Base-by-base conservation (phyloP, 768 basidiomycete genomes). In the Leucocoprinus leucothites region DNA sequence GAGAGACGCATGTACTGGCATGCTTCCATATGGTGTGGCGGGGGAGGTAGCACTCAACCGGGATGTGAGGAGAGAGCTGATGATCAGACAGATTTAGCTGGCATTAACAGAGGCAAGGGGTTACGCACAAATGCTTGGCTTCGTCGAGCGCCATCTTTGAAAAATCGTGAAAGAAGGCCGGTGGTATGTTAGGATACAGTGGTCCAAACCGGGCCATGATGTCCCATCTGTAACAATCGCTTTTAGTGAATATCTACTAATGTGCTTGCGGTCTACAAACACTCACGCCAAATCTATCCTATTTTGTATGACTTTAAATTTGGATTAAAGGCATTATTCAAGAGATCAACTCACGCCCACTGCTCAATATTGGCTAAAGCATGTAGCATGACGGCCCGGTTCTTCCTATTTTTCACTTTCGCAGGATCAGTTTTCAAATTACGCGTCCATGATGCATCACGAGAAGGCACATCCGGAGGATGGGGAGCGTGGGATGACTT, bases 351-450 rank as follows among this genome's bases (percentile, higher is more conserved):
- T 80, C 60, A 88, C 81, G 91, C 91, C 87, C 89, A 94, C 66
- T 91, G 90, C 61, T 92, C 90, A 50, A 94, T 90, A 64, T 91
- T 91, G 0, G 90, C 90, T 1, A 92, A 69, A 1, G 90, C 87
- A 67, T 91, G 91, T 7, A 92, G 69, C 86, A 91, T 89, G 11
- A 83, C 80, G 0, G 85, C 82, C 22, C 85, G 70, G 58, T 81
- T 89, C 68, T 83, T 85, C 43, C 84, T 70, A 56, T 73, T 84
- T 42, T 75, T 78, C 14, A 85, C 74, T 60, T 86, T 84, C 0
- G 71, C 76, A 0, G 85, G 83, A 57, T 83, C 79, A 3, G 87
- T 81, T 18, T 43, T 34, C 0, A 77, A 80, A 56, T 82, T 82
- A 43, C 68, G 70, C 24, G 70, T 52, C 56, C 78, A 80, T 0